Percentiles rank a stretch among this genome's conserved stretches.
These are phyloP conservation scores for Hebeloma cylindrosporum DNA, from an alignment of 768 basidiomycete genomes.

Conservation along the genomic window DNA sequence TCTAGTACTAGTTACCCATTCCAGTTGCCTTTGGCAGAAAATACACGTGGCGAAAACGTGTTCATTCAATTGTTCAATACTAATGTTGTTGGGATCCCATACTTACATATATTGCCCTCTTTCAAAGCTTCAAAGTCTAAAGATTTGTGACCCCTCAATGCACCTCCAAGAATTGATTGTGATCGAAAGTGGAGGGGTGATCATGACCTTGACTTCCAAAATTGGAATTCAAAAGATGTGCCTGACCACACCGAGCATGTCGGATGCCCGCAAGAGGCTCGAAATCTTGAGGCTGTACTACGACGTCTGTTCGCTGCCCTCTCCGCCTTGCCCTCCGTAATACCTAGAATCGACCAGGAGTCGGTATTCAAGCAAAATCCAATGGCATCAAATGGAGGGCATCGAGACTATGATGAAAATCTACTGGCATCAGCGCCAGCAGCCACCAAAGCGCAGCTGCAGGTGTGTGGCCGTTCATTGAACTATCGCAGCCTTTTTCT, in stretches of 20 bases:
- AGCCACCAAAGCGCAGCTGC: slow-evolving; percentile 43
- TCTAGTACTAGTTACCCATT: too few relatives aligned
- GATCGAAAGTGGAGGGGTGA: background rate
- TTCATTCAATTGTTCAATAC: too few relatives aligned
- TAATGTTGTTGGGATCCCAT: background rate
- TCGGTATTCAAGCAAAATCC: slow-evolving; percentile 8
- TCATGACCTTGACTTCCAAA: background rate
- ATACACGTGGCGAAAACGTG: too few relatives aligned
- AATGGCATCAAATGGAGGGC: slow-evolving; percentile 20
- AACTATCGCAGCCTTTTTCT: background rate
- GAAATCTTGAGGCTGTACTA: slow-evolving; percentile 15
- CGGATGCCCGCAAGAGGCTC: slow-evolving; percentile 15
- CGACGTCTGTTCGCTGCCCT: slow-evolving; percentile 1
- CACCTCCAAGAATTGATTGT: too few relatives aligned
- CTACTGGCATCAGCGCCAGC: slow-evolving; percentile 40
- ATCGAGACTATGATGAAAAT: slow-evolving; percentile 35
- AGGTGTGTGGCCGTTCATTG: slow-evolving; percentile 26
- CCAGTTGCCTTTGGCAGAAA: too few relatives aligned
- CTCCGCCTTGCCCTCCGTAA: background rate
- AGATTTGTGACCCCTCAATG: background rate
- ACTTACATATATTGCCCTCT: background rate
- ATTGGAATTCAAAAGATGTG: slow-evolving; percentile 6
- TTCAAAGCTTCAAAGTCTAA: background rate
- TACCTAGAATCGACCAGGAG: slow-evolving; percentile 14
- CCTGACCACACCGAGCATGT: slow-evolving; percentile 16